phyloP scores from a whole-genome alignment of 352 stramenopile genomes.

The Heterotrichella gracilis region DNA sequence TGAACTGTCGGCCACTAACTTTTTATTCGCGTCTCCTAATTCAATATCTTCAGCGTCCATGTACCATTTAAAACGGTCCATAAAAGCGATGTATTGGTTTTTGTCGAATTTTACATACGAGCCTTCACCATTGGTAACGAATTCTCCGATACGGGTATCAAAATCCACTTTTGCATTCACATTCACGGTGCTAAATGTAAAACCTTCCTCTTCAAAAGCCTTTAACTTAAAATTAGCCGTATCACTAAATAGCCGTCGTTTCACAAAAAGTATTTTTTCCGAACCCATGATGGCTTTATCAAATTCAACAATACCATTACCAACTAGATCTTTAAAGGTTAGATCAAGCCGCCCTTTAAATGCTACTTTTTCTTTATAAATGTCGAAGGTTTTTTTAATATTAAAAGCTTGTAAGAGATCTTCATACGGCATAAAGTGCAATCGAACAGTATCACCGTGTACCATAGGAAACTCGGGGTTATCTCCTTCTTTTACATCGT shows the following conservation, averaged over 20 bases:
- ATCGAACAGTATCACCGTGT: background rate
- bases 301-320: background rate
- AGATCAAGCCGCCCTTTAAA: background rate
- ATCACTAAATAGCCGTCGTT: background rate
- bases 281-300: background rate
- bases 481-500: background rate
- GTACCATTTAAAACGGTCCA: background rate
- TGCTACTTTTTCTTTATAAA: background rate
- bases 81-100: background rate
- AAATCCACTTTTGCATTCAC: background rate
- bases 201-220: background rate
- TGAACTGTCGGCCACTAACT: background rate
- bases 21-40: background rate
- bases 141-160: background rate
- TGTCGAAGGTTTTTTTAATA: background rate
- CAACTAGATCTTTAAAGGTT: background rate
- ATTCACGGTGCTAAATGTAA: background rate
- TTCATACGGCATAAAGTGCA: background rate
- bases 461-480: background rate
- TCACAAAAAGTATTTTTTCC: background rate
- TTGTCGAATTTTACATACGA: constrained; percentile 2
- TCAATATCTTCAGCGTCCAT: background rate
- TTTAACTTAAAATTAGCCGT: background rate
- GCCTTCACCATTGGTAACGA: background rate
- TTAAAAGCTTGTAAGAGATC: background rate